Base-by-base conservation (phyloP, 148 eudicot genomes). In the Fagopyrum esculentum region DNA sequence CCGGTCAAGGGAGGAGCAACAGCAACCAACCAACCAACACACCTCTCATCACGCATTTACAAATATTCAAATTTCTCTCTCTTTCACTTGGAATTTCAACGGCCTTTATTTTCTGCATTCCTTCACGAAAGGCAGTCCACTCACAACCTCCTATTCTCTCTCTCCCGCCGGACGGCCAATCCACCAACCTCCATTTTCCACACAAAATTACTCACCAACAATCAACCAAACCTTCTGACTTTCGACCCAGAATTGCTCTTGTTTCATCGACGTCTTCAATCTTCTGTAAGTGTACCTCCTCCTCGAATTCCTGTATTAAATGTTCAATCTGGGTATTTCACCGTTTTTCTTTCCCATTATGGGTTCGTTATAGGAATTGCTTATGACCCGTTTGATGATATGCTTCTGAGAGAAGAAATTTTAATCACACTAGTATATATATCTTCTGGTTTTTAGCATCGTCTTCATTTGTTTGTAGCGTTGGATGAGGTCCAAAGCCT, bases 101-200 rank as follows among this genome's bases (percentile, higher is more conserved):
- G 84, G 82, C 56, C 79, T 76, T 35, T 52, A 76, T 19, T 82
- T 56, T 35, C 48, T 71, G 63, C 51, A 11, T 74, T 80, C 82
- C 80, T 79, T 71, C 73, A 74, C 61, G 61, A 45, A 77, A 77
- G 80, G 82, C 82, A 69, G 77, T 75, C 85, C 85, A 63, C 45
- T 61, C 76, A 63, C 73, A 81, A 69, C 70, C 48, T 74, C 76
- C 63, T 55, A 75, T 26, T 45, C 29, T 69, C 73, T 69, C 47
- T 69, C 49, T 44, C 73, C 13, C 26, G 73, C 73, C 47, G 47
- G 49, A 16, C 17, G 26, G 26, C 13, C 6, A 8, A 16, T 16
- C 5, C 43, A 55, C 60, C 60, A 55, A 55, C 73, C 43, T 52
- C 57, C 74, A 43, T 73, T 35, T 74, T 71, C 68, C 30, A 17